Evolutionary conservation across 176 grass and related monocot genomes (phyloP).

Genomic region (Musa acuminata): DNA sequence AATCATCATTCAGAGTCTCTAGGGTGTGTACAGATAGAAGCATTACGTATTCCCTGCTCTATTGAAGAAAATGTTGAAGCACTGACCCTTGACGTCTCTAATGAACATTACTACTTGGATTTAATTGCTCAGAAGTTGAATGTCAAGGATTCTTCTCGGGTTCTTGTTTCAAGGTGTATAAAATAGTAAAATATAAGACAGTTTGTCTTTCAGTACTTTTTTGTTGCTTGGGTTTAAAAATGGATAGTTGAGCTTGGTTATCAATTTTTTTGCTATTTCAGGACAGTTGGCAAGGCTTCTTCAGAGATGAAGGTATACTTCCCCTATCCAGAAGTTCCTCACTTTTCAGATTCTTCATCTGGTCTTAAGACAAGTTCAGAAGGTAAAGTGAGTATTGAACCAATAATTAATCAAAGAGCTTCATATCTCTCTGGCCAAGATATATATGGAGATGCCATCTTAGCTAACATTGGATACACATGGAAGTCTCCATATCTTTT

Average conservation of each 20-base stretch:
- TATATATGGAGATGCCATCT: constrained; percentile 79
- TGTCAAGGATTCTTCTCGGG: constrained; percentile 45
- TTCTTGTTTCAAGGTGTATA: constrained; percentile 68
- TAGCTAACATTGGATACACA: constrained; percentile 80
- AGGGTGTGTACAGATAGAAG: constrained; percentile 41
- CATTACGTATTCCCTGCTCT: constrained; percentile 41
- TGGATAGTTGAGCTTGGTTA: constrained; percentile 14
- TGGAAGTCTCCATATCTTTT: constrained; percentile 62
- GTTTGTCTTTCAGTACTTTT: neutral
- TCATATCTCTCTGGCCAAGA: constrained; percentile 81
- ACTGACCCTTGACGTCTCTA: constrained; percentile 38
- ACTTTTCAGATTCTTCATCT: constrained; percentile 32
- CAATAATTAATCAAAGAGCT: constrained; percentile 54
- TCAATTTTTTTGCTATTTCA: constrained; percentile 34
- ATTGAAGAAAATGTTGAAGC: constrained; percentile 44
- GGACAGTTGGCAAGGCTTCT: constrained; percentile 85
- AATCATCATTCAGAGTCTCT: constrained; percentile 26
- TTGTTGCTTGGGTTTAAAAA: neutral
- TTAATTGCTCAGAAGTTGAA: constrained; percentile 57
- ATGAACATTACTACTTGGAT: constrained; percentile 70
- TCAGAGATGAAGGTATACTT: constrained; percentile 91
- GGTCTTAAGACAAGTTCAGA: neutral
- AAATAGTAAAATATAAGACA: neutral
- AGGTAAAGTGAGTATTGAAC: constrained; percentile 28
- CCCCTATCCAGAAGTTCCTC: constrained; percentile 35